Conservation (phyloP, 306 rosid species). For the Fragaria ananassa region DNA sequence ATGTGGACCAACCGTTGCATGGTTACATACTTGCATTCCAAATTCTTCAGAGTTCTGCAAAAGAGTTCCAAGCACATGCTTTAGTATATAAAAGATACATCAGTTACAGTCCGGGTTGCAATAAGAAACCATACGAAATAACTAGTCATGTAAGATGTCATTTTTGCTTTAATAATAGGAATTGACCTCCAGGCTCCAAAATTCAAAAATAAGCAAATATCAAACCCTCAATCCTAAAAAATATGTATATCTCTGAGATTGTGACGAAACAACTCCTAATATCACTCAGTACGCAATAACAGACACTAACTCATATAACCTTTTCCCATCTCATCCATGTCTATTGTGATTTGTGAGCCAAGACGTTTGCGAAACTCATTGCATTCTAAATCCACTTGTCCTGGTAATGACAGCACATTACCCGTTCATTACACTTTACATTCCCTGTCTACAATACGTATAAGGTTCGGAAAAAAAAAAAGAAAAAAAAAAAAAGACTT, state of each 20-base stretch:
- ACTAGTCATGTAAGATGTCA: not conserved
- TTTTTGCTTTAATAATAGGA: not conserved
- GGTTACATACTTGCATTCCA: not conserved
- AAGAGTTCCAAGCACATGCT: not conserved
- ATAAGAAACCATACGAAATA: not conserved
- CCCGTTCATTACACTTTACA: not conserved
- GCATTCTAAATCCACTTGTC: slow-evolving; percentile 2
- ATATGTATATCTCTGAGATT: not conserved
- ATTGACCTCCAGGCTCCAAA: not conserved
- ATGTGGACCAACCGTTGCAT: not conserved
- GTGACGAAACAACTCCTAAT: not conserved
- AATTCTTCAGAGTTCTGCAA: slow-evolving; percentile 11
- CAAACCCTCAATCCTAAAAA: not conserved
- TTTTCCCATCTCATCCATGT: not conserved
- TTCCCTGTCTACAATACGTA: not conserved
- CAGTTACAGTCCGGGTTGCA: not conserved
- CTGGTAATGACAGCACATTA: not conserved
- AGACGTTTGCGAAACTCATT: not conserved
- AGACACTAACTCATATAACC: not conserved
- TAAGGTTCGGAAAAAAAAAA: too few relatives aligned
- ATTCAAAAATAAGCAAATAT: not conserved
- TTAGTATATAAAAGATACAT: not conserved
- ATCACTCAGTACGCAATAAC: not conserved
- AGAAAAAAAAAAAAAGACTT: not conserved
- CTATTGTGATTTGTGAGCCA: not conserved